A percentile compares a stretch with the other conserved stretches of the same genome.
These are phyloP conservation scores for Actinomortierella ambigua DNA, from an alignment of 371 early-diverging fungal genomes.

Conservation along the genomic window DNA sequence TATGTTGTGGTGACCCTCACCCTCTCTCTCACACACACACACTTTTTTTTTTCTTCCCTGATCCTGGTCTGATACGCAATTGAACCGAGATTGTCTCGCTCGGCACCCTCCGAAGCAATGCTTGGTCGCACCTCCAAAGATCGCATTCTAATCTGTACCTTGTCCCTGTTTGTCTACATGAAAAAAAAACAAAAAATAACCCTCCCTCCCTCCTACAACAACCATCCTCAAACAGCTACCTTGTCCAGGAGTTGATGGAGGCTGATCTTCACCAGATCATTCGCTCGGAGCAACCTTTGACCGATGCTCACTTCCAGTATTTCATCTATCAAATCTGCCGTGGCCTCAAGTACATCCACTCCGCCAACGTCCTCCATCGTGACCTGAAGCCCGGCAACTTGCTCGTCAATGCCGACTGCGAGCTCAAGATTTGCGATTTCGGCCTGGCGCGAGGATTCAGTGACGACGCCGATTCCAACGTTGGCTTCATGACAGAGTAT, in stretches of 20 bases:
- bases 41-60: neutral
- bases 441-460: conserved; percentile 94
- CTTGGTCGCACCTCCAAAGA: neutral
- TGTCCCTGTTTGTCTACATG: neutral
- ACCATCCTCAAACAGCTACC: conserved; percentile 60
- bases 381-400: conserved; percentile 98
- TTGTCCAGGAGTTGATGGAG: conserved; percentile 97
- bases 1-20: conserved; percentile 42
- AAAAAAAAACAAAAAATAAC: no score
- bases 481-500: conserved; percentile 95
- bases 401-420: conserved; percentile 98
- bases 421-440: conserved; percentile 95
- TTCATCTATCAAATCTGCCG: conserved; percentile 97
- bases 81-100: neutral
- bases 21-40: neutral
- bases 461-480: conserved; percentile 77
- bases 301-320: conserved; percentile 97
- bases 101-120: conserved; percentile 1
- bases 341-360: conserved; percentile 97
- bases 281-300: conserved; percentile 93
- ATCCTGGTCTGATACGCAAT: neutral
- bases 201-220: no score
- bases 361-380: conserved; percentile 97
- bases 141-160: neutral
- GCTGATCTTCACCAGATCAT: conserved; percentile 99